Base-by-base conservation (phyloP, 768 basidiomycete species). In the Rhodotorula kratochvilovae region DNA sequence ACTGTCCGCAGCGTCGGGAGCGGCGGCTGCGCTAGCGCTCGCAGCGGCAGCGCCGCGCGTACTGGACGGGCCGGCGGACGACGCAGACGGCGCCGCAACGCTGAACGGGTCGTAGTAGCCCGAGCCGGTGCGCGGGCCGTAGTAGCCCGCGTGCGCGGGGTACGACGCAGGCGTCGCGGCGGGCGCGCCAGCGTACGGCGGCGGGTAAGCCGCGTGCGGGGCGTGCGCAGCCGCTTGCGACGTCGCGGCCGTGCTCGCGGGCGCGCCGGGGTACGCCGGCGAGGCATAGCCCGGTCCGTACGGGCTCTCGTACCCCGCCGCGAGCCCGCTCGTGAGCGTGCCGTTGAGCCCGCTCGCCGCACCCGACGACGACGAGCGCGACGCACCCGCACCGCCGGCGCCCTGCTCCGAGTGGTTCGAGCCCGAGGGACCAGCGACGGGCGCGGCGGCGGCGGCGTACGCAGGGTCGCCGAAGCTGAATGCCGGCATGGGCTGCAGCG, bases 261-360 rank as follows among this genome's bases (percentile, higher is more conserved):
- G 48, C 25, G 23, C 25, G 11, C 25, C 23, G 10, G 48, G 48
- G 48, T 50, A 54, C 53, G 33, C 35, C 17, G 67, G 48, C 27
- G 61, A 31, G 19, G 35, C 31, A 17, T 61, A 29, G 21, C 54
- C n/a, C 8, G 25, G 25, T 10, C 21, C 61, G 61, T 68, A 68
- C 13, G 67, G 67, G 51, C 54, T 62, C 35, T 62, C 54, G 55
- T 68, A 68, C 3, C 25, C 55, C 35, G 67, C 6, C 17, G 67
- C 27, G 61, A 57, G 5, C 6, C 61, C 67, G 33, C 67, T 36
- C 1, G 54, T 48, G 13, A 68, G 55, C 7, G 61, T 68, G 23
- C 55, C 55, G 61, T 68, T 36, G 45, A 68, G 23, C 6, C 36
- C 59, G 50, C 17, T 39, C 10, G 33, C 17, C 35, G 59, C 59